Base-by-base conservation (phyloP, 768 basidiomycete species). In the Boletus sp. region DNA sequence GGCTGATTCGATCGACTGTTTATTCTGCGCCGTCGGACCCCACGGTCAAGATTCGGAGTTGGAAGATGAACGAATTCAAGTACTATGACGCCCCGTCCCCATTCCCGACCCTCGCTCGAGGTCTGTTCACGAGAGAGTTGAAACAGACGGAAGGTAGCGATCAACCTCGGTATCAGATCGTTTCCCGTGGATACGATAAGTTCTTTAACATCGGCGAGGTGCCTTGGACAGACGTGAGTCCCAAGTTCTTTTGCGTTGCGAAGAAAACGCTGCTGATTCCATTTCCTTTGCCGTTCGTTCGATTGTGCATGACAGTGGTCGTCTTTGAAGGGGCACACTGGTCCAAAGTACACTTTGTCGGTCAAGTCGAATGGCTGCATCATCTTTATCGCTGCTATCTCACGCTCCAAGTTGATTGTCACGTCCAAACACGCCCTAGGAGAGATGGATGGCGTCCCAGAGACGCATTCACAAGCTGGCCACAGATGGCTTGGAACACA, bases 131-230 rank as follows among this genome's bases (percentile, higher is more conserved):
- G 0, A 71, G 76, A 11, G 80, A 89, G 35, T 53, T 80, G 14
- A 56, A 70, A 7, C 68, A 75, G 15, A 61, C 70, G 50, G 59
- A 56, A 1, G 57, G 69, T 53, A 66, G 71, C 42, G 70, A 66
- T 39, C 74, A 70, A 78, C 64, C 58, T 47, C 69, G 67, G 51
- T 72, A 78, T 57, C 76, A 86, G 54, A 94, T 99, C 55, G 85
- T 97, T 1, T 89, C 83, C 0, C 77, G 97, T 46, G 97, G 96
- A 0, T 98, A 99, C 69, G 97, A 98, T 77, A 99, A 99, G 76
- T 98, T 99, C 74, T 98, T 98, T 79, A 98, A 97, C 68, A 92
- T 97, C 32, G 92, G 87, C 4, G 97, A 99, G 71, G 93, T 98
- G 5, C 91, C 89, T 3, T 98, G 95, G 94, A 95, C 89, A 1